Evolutionary conservation across 495 filamentous ascomycete species (phyloP).

Genomic region (Neurospora sp.): DNA sequence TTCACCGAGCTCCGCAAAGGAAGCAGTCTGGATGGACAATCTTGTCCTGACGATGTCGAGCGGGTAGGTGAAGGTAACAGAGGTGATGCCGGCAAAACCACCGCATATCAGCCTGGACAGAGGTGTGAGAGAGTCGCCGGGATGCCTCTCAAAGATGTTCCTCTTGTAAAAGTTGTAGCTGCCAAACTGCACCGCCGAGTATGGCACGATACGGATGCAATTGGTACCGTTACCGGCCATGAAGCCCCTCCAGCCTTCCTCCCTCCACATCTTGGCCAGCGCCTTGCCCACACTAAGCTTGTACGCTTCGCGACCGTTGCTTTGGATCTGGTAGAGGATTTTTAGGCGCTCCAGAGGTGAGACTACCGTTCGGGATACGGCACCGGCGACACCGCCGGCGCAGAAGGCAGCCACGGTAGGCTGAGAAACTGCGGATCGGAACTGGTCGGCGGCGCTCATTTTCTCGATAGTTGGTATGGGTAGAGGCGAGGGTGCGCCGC

Average conservation of each 20-base stretch:
- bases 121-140: slow-evolving; percentile 57
- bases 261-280: slow-evolving; percentile 85
- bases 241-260: slow-evolving; percentile 92
- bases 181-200: slow-evolving; percentile 95
- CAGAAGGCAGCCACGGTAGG: slow-evolving; percentile 86
- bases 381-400: slow-evolving; percentile 91
- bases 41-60: slow-evolving; percentile 95
- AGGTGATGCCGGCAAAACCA: slow-evolving; percentile 86
- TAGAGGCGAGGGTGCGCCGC: not conserved
- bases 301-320: slow-evolving; percentile 81
- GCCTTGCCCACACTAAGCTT: slow-evolving; percentile 82
- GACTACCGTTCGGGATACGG: slow-evolving; percentile 94
- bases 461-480: slow-evolving; percentile 5
- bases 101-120: slow-evolving; percentile 69
- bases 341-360: slow-evolving; percentile 92
- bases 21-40: slow-evolving; percentile 91
- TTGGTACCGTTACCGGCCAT: slow-evolving; percentile 98
- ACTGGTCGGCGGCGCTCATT: slow-evolving; percentile 10
- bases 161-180: slow-evolving; percentile 96
- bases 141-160: slow-evolving; percentile 66
- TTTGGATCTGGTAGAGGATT: slow-evolving; percentile 95
- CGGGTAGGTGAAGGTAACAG: slow-evolving; percentile 67
- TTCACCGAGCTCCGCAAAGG: slow-evolving; percentile 64
- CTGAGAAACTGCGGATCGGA: slow-evolving; percentile 50
- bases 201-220: slow-evolving; percentile 95